Conservation (phyloP, 352 stramenopile species). For the Lagenidium giganteum region DNA sequence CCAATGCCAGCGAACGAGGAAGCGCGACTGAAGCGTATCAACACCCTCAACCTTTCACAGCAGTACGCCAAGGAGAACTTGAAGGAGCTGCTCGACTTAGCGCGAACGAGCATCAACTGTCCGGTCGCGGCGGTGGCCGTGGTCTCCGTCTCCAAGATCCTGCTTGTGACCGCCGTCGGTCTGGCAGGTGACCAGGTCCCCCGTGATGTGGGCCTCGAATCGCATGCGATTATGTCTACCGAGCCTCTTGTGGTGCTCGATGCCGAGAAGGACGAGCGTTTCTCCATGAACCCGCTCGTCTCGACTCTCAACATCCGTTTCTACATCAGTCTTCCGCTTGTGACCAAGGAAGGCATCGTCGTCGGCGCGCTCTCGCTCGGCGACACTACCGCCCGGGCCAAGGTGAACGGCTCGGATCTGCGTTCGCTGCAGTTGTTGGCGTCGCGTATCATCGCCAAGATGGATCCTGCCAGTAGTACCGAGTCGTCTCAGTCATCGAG, state of each 20-base stretch:
- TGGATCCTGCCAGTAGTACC: constrained; percentile 48
- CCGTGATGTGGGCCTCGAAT: constrained; percentile 68
- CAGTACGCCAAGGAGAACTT: constrained; percentile 71
- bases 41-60: constrained; percentile 68
- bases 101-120: constrained; percentile 62
- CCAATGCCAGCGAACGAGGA: constrained; percentile 47
- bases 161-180: constrained; percentile 72
- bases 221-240: constrained; percentile 71
- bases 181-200: constrained; percentile 74
- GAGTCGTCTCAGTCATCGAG: constrained; percentile 5
- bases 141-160: constrained; percentile 62
- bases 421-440: constrained; percentile 66
- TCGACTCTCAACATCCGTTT: constrained; percentile 69
- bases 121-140: constrained; percentile 65
- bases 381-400: constrained; percentile 54
- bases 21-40: constrained; percentile 51
- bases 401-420: constrained; percentile 60
- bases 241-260: constrained; percentile 73
- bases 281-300: constrained; percentile 73
- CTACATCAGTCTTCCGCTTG: constrained; percentile 69
- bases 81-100: constrained; percentile 68
- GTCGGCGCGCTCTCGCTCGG: constrained; percentile 68
- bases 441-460: constrained; percentile 63
- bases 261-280: constrained; percentile 66
- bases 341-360: constrained; percentile 64